Base-by-base conservation (phyloP, 2,329 filamentous ascomycete species). In the Trichoderma koningiopsis region DNA sequence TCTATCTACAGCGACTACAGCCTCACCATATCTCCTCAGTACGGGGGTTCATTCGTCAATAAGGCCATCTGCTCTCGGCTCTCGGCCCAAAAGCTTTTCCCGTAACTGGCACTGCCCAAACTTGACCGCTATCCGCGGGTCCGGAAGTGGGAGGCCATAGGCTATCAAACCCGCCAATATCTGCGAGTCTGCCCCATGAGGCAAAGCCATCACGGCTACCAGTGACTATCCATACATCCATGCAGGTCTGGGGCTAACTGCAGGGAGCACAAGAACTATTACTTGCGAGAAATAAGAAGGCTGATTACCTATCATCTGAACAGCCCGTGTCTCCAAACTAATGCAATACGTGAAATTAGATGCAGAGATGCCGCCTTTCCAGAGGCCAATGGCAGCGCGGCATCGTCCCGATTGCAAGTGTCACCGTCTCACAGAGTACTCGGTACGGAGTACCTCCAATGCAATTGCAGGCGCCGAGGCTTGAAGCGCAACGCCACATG, bases 331-430 rank as follows among this genome's bases (percentile, higher is more conserved):
- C 14, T 24, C 31, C 49, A 40, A 16, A 6, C 33, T 43, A 56
- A 64, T 55, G 49, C 61, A 64, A 43, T 57, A 35, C 31, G 37
- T 47, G n/a, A 24, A 33, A 65, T 22, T 13, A 33, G 53, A 57
- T 57, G 33, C 35, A 56, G 33, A 43, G 37, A 66, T 33, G 53
- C 53, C 62, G 37, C 27, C 27, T 31, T 57, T 47, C 33, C 35
- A 27, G 10, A 35, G 53, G 37, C 52, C 62, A 65, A 65, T 65
- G 49, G 24, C 62, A 27, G 16, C 27, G 60, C 29, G 10, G 22
- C 24, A 13, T 37, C 22, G n/a, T 65, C 29, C 52, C 52, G 52
- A 57, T 6, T 13, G 24, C 49, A 19, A 24, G 61, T 35, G 47
- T 53, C 24, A 33, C 49, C 13, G 13, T 56, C 35, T 47, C 37